A percentile compares a stretch with the other conserved stretches of the same genome.
These are phyloP conservation scores for Calonectria pauciramosa DNA, from an alignment of 2,329 filamentous ascomycete species.

Conservation along the genomic window DNA sequence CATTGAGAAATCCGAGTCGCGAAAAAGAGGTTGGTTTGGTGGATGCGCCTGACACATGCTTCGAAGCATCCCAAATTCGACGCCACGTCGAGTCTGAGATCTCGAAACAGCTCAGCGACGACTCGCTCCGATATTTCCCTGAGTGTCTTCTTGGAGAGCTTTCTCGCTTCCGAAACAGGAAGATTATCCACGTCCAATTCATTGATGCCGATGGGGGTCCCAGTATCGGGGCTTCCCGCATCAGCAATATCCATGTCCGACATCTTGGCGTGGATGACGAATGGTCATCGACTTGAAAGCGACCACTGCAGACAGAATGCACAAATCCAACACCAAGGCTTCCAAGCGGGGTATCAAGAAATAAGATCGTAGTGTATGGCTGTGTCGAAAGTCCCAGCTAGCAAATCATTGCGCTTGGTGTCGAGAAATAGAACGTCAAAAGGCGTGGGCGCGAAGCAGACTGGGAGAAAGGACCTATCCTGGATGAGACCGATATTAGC, in stretches of 20 bases:
- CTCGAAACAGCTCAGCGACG: neutral
- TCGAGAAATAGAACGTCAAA: neutral
- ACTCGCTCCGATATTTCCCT: neutral
- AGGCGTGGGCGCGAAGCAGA: neutral
- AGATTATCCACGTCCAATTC: neutral
- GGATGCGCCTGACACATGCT: neutral
- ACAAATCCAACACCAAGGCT: neutral
- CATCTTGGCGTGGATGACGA: neutral
- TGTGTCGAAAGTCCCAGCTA: too few relatives aligned
- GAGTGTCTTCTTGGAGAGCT: neutral
- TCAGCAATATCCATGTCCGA: neutral
- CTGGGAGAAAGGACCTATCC: neutral
- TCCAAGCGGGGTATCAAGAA: neutral
- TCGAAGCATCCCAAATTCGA: neutral
- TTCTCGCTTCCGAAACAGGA: neutral
- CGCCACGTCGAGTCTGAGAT: neutral
- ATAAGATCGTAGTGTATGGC: neutral
- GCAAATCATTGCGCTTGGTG: neutral
- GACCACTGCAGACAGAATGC: neutral
- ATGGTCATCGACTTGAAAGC: neutral
- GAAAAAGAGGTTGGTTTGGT: neutral
- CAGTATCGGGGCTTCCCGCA: neutral
- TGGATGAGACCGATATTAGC: neutral
- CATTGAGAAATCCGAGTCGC: neutral
- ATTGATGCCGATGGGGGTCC: neutral